Evolutionary conservation across 495 filamentous ascomycete genomes (phyloP).

Genomic region (Aspergillus baeticus): DNA sequence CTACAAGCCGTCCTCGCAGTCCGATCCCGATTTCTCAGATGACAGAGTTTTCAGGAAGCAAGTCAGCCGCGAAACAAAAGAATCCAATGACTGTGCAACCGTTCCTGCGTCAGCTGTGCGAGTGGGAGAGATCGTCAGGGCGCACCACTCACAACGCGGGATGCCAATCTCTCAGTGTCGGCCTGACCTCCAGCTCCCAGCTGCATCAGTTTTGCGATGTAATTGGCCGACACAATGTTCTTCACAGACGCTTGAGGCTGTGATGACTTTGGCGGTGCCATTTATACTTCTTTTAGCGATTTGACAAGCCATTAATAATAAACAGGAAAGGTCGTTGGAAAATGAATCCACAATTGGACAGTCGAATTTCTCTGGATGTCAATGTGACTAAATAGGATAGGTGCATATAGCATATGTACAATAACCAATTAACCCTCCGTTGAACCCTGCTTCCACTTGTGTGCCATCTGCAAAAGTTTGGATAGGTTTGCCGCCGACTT

Average conservation of each 20-base stretch:
- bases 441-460: constrained; percentile 80
- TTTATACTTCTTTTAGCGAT: background rate
- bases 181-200: background rate
- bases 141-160: background rate
- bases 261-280: background rate
- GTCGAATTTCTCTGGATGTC: too few relatives aligned
- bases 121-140: background rate
- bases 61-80: too few relatives aligned
- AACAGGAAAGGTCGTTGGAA: too few relatives aligned
- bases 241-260: background rate
- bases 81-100: too few relatives aligned
- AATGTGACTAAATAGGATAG: too few relatives aligned
- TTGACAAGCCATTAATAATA: background rate
- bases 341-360: too few relatives aligned
- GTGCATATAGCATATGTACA: background rate
- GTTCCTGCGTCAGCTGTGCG: background rate
- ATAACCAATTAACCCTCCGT: constrained; percentile 1
- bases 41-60: background rate
- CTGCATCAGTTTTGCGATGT: background rate
- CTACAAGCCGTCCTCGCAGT: too few relatives aligned
- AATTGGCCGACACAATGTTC: background rate
- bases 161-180: background rate
- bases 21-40: background rate
- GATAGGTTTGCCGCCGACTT: constrained; percentile 80
- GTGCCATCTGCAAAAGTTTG: constrained; percentile 78